Percentiles rank a stretch among this genome's conserved stretches.
Conservation (phyloP, 1,284 basidiomycete genomes). For the Ganoderma sinense region DNA sequence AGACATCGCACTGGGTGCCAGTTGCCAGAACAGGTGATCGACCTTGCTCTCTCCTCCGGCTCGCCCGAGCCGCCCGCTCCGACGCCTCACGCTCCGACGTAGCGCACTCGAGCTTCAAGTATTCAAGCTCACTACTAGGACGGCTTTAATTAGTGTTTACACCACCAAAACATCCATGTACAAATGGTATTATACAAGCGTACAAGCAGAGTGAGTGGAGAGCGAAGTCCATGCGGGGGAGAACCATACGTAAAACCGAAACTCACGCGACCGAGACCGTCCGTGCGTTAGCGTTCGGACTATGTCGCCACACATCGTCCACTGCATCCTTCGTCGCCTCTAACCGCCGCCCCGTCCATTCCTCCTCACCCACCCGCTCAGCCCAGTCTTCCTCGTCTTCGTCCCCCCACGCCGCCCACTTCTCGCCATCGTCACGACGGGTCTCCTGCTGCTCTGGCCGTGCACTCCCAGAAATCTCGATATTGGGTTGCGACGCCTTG, state of each 20-base stretch:
- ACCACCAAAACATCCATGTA: not conserved
- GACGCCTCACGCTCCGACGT: not conserved
- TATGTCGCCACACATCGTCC: slow-evolving; percentile 36
- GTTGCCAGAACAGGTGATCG: slow-evolving; percentile 19
- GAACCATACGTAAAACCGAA: not conserved
- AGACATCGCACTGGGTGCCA: slow-evolving; percentile 5
- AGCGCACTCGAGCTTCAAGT: not conserved
- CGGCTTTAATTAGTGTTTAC: not conserved
- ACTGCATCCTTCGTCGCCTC: slow-evolving; percentile 45
- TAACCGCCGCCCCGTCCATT: slow-evolving; percentile 52
- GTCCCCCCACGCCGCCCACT: slow-evolving; percentile 65
- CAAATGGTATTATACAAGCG: not conserved
- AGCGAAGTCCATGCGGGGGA: not conserved
- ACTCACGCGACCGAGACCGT: slow-evolving; percentile 17
- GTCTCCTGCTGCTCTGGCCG: slow-evolving; percentile 18
- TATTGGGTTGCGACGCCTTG: slow-evolving; percentile 30
- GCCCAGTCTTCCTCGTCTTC: slow-evolving; percentile 60
- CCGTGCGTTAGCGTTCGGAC: slow-evolving; percentile 12
- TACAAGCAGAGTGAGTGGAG: not conserved
- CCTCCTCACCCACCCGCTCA: slow-evolving; percentile 53
- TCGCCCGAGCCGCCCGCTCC: slow-evolving; percentile 1
- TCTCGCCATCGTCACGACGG: slow-evolving; percentile 36
- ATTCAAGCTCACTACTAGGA: not conserved
- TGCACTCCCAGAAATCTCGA: slow-evolving; percentile 29
- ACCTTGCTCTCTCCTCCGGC: slow-evolving; percentile 6